phyloP scores from a whole-genome alignment of 1,139 yeast genomes.

The Diutina catenulata region DNA sequence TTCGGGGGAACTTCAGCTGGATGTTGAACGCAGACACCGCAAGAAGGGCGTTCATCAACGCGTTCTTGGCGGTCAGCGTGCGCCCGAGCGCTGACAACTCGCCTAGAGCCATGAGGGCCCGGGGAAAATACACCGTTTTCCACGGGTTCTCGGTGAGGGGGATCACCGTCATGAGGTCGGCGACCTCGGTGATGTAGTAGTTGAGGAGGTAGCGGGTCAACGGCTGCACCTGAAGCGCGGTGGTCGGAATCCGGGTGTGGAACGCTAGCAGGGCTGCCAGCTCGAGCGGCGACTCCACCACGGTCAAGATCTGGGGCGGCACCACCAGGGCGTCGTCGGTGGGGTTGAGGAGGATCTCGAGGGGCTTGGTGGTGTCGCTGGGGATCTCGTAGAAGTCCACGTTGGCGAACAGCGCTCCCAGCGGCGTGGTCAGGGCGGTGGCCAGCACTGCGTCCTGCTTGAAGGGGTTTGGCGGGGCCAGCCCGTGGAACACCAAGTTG shows the following conservation, averaged over 20 bases:
- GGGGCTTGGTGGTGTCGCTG: constrained; percentile 7
- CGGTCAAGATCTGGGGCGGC: constrained; percentile 36
- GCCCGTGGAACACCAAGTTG: constrained; percentile 41
- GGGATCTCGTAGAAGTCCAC: not conserved
- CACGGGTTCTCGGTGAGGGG: constrained; percentile 78
- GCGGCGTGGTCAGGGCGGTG: not conserved
- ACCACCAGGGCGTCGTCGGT: constrained; percentile 20
- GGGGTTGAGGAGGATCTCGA: constrained; percentile 10
- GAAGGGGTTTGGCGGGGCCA: too few species aligned
- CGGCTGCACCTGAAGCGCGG: constrained; percentile 55
- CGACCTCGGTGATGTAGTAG: constrained; percentile 69
- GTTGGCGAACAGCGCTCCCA: not conserved
- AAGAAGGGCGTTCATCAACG: constrained; percentile 64
- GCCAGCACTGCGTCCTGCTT: not conserved
- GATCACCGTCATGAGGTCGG: constrained; percentile 81
- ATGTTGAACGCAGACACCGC: constrained; percentile 79
- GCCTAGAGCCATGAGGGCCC: constrained; percentile 74
- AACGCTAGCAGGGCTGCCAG: constrained; percentile 34
- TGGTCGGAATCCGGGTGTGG: constrained; percentile 34
- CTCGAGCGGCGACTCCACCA: constrained; percentile 32
- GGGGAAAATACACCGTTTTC: constrained; percentile 74
- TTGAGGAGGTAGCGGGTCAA: constrained; percentile 58
- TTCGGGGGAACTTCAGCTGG: constrained; percentile 56
- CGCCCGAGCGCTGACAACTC: constrained; percentile 66
- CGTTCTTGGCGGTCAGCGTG: constrained; percentile 68